These are phyloP conservation scores for Fusarium nisikadoi DNA, from an alignment of 2,329 filamentous ascomycete species.

Conservation along the genomic window DNA sequence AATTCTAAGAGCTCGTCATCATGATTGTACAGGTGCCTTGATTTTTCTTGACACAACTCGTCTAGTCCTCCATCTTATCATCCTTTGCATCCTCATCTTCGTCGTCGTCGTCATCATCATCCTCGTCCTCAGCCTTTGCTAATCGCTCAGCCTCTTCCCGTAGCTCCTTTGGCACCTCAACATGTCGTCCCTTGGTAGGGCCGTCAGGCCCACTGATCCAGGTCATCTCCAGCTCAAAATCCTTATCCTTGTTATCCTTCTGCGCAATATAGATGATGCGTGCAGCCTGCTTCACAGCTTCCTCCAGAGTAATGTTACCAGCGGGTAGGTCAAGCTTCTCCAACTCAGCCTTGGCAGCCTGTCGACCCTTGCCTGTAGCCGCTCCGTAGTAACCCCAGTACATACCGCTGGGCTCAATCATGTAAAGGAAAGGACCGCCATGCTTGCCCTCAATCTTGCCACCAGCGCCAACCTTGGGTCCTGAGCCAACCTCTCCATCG, in stretches of 20 bases:
- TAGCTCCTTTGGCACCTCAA: constrained; percentile 92
- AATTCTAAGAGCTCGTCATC: constrained; percentile 50
- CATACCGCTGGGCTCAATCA: constrained; percentile 96
- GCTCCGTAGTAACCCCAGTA: constrained; percentile 99
- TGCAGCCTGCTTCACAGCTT: constrained; percentile 95
- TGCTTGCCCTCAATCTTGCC: constrained; percentile 81
- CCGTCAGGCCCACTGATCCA: constrained; percentile 91
- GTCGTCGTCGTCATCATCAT: constrained; percentile 77
- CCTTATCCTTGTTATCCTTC: constrained; percentile 99
- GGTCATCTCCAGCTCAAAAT: constrained; percentile 99
- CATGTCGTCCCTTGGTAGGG: constrained; percentile 90
- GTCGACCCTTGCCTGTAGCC: constrained; percentile 94
- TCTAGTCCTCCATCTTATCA: constrained; percentile 90
- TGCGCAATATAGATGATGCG: constrained; percentile 97
- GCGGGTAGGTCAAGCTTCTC: constrained; percentile 94
- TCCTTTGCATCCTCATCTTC: constrained; percentile 71
- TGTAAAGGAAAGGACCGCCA: constrained; percentile 94
- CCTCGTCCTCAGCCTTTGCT: constrained; percentile 90
- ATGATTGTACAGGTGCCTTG: constrained; percentile 51
- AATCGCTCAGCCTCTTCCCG: constrained; percentile 91
- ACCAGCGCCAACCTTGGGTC: constrained; percentile 81
- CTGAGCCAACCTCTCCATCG: constrained; percentile 88
- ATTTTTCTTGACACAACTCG: constrained; percentile 27
- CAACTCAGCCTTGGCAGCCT: constrained; percentile 96
- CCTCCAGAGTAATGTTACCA: constrained; percentile 79